Evolutionary conservation across 148 eudicot species (phyloP).

Genomic region (Chenopodium album): DNA sequence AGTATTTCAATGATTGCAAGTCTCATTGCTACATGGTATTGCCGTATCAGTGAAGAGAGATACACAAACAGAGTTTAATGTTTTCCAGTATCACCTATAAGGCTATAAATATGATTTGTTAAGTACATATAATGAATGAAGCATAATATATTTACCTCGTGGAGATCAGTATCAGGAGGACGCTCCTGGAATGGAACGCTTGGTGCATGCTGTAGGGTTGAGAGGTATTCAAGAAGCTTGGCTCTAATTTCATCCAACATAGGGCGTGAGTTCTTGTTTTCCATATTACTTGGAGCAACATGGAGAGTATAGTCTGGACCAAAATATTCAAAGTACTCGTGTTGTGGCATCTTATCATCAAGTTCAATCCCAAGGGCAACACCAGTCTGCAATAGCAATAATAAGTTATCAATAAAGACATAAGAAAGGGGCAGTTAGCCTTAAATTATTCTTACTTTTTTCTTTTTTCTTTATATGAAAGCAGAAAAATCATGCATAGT

Average conservation of each 20-base stretch:
- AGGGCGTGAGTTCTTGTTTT: slow-evolving; percentile 72
- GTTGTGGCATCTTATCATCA: slow-evolving; percentile 82
- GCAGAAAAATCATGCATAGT: neutral
- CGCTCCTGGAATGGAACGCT: slow-evolving; percentile 91
- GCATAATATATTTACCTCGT: slow-evolving; percentile 46
- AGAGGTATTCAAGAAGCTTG: slow-evolving; percentile 76
- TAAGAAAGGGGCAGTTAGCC: neutral
- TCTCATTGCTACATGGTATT: neutral
- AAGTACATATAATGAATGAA: slow-evolving; percentile 1
- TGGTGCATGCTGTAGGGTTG: slow-evolving; percentile 86
- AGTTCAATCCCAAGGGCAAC: slow-evolving; percentile 85
- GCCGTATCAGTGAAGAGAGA: no score
- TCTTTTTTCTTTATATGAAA: neutral
- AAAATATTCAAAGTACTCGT: slow-evolving; percentile 83
- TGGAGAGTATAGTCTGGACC: slow-evolving; percentile 91
- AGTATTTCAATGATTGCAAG: neutral
- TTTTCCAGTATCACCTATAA: neutral
- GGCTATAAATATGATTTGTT: neutral
- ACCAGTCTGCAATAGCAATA: slow-evolving; percentile 59
- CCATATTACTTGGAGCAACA: slow-evolving; percentile 94
- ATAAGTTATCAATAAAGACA: slow-evolving; percentile 7
- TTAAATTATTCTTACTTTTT: neutral
- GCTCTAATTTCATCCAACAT: slow-evolving; percentile 66
- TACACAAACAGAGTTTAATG: neutral
- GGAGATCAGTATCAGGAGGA: slow-evolving; percentile 72